A percentile compares a stretch with the other conserved stretches of the same genome.
phyloP scores from a whole-genome alignment of 2,329 filamentous ascomycete genomes.

The Chaetomium olivaceum region DNA sequence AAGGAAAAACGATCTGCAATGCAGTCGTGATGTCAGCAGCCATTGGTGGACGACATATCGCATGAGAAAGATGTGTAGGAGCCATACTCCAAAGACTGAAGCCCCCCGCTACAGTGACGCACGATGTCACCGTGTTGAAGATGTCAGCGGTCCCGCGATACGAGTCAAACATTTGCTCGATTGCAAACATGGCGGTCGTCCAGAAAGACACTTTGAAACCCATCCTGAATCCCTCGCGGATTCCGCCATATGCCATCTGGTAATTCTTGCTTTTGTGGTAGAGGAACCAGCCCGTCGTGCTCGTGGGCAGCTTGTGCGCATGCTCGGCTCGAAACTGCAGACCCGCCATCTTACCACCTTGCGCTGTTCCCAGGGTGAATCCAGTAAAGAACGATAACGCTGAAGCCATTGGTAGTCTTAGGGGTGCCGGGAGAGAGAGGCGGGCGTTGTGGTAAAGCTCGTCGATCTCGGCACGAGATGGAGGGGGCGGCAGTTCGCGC shows the following conservation, averaged over 20 bases:
- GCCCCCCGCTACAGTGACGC: slow-evolving; percentile 77
- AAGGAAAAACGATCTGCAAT: slow-evolving; percentile 73
- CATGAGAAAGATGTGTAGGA: not conserved
- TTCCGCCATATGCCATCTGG: slow-evolving; percentile 72
- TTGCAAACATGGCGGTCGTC: slow-evolving; percentile 72
- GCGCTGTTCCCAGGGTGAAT: slow-evolving; percentile 66
- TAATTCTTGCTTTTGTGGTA: slow-evolving; percentile 99
- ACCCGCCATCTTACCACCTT: slow-evolving; percentile 72
- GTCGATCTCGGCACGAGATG: slow-evolving; percentile 37
- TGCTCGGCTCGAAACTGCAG: slow-evolving; percentile 93
- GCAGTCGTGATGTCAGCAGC: slow-evolving; percentile 10
- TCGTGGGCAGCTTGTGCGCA: slow-evolving; percentile 84
- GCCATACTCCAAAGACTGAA: slow-evolving; percentile 80
- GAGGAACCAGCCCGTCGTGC: slow-evolving; percentile 89
- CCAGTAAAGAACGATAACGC: slow-evolving; percentile 67
- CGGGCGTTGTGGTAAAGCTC: slow-evolving; percentile 46
- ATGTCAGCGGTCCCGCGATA: slow-evolving; percentile 71
- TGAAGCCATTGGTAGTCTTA: slow-evolving; percentile 67
- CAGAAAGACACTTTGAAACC: slow-evolving; percentile 70
- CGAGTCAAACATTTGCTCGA: slow-evolving; percentile 83
- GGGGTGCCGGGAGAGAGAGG: slow-evolving; percentile 62
- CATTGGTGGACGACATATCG: not conserved
- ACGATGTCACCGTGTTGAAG: slow-evolving; percentile 77
- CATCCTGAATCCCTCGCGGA: slow-evolving; percentile 77
- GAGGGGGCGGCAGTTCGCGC: slow-evolving; percentile 19